Percentiles rank a stretch among this genome's conserved stretches.
Conservation (phyloP, 2,329 filamentous ascomycete genomes). For the Verticillium albo-atrum region DNA sequence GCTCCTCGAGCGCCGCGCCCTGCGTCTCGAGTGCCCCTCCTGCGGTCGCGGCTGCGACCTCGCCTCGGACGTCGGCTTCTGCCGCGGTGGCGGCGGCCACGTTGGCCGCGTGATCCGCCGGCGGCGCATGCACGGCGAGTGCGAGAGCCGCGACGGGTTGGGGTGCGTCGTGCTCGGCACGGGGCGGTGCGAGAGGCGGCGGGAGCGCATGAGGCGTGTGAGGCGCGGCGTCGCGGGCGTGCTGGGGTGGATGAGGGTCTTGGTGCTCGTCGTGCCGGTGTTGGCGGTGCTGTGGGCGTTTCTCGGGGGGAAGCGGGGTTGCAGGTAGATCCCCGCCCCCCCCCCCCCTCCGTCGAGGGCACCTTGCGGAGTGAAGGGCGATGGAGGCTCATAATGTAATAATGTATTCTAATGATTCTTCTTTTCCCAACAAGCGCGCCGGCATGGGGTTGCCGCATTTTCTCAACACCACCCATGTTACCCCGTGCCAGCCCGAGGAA, state of each 20-base stretch:
- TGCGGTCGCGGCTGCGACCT: slow-evolving; percentile 54
- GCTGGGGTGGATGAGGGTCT: neutral
- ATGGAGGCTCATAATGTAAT: too few species aligned
- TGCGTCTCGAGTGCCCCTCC: slow-evolving; percentile 63
- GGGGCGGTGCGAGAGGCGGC: slow-evolving; percentile 34
- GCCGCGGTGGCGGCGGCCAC: slow-evolving; percentile 52
- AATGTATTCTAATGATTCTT: too few species aligned
- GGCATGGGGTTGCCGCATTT: too few species aligned
- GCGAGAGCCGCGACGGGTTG: slow-evolving; percentile 51
- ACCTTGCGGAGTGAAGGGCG: too few species aligned
- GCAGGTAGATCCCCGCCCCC: neutral
- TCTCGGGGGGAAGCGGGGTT: neutral
- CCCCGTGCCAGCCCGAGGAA: too few species aligned
- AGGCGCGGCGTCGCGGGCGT: neutral
- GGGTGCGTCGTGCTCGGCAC: slow-evolving; percentile 54
- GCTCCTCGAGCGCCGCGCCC: slow-evolving; percentile 58
- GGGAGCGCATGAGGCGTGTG: neutral
- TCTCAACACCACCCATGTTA: too few species aligned
- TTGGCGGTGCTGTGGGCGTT: neutral
- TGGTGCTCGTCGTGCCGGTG: neutral
- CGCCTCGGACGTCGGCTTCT: slow-evolving; percentile 56
- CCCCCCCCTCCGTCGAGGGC: too few species aligned
- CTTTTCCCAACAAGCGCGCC: too few species aligned
- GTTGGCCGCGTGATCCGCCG: slow-evolving; percentile 54
- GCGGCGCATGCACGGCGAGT: slow-evolving; percentile 56